Evolutionary conservation across 768 basidiomycete species (phyloP), one percentile per base, ranked within the genome.

Genomic region (Tylopilus subfusipes): DNA sequence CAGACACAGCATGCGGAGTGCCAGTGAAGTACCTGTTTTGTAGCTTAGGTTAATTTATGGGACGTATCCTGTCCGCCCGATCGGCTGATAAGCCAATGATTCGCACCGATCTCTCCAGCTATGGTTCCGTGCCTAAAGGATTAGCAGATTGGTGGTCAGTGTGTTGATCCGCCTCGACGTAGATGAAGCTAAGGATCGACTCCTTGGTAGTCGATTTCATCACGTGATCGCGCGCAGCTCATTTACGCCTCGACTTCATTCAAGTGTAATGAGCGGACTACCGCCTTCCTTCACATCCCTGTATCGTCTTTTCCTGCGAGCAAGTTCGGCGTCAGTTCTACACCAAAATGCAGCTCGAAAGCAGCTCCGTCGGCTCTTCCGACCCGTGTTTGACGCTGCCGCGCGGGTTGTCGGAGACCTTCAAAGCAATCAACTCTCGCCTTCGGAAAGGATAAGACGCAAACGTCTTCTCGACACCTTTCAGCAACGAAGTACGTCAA

Each of bases 301-400:
- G 2, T 87, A 87, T 58, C 78, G 85, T 16, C 73, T 88, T 6
- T 76, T 82, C 58, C 69, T 86, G 29, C 77, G 85, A 34, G 75
- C 81, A 21, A 71, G 71, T 21, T 80, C 83, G 19, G 80, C 82
- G 12, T 75, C 85, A 2, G 84, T 86, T 19, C 72, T 86, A 11
- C 78, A 84, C 55, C 76, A 84, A 25, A 65, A 64, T 9, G 57
- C 59, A 9, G 75, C 79, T 1, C 75, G 74, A n/a, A 64, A 63
- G 25, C 75, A 76, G 49, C 63, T 86, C 5, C 75, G 79, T 34
- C 65, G 58, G 39, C 66, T 84, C 25, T 83, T 79, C 72, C 72
- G 84, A 38, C 82, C 85, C 11, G 60, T 72, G 1, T 87, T 87
- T 54, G 76, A 80, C 29, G 72, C 71, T 16, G 85, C 79, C 8